Evolutionary conservation across 345 rosid genomes (phyloP).

Genomic region (Camelina laxa): DNA sequence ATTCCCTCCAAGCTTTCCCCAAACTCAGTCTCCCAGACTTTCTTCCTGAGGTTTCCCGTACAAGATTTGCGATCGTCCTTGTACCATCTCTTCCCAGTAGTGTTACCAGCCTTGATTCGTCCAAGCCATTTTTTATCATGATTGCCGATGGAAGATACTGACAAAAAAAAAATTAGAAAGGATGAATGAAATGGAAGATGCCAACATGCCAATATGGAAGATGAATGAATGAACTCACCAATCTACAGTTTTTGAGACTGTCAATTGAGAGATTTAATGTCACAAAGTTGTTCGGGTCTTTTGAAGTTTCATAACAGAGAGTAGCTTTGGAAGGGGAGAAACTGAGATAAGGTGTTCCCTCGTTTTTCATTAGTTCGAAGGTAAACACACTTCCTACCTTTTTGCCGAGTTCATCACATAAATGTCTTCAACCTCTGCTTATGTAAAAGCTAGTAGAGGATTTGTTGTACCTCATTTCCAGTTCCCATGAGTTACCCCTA

Average conservation of each 20-base stretch:
- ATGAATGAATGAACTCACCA: conserved; percentile 12
- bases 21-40: conserved; percentile 25
- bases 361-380: conserved; percentile 10
- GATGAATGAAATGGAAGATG: background rate
- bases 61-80: conserved; percentile 7
- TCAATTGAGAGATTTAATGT: conserved; percentile 8
- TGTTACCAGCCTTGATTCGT: conserved; percentile 18
- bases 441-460: background rate
- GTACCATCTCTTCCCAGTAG: conserved; percentile 27
- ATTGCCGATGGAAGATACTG: conserved; percentile 17
- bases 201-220: too few relatives aligned
- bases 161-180: background rate
- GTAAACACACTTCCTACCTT: conserved; percentile 9
- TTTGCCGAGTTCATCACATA: conserved; percentile 25
- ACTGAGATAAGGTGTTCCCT: background rate
- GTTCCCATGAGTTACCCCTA: conserved; percentile 22
- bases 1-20: conserved; percentile 4
- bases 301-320: background rate
- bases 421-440: conserved; percentile 29
- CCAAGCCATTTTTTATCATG: conserved; percentile 21
- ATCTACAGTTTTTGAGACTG: conserved; percentile 14
- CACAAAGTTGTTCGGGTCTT: conserved; percentile 13
- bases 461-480: conserved; percentile 27
- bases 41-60: background rate
- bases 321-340: conserved; percentile 8